Base-by-base conservation (phyloP, 306 rosid species). In the Dicorynia guianensis region DNA sequence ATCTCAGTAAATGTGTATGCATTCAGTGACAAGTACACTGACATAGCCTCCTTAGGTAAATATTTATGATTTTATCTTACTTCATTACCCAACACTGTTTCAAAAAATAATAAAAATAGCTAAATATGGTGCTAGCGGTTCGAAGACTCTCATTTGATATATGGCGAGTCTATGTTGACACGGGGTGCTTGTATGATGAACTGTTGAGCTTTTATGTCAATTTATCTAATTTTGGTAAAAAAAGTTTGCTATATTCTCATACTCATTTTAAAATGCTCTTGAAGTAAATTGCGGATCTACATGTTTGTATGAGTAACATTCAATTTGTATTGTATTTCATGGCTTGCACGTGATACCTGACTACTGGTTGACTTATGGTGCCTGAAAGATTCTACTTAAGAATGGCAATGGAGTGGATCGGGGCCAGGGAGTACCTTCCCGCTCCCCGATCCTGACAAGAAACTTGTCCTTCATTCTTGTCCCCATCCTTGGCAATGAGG, bases 21-120 rank as follows among this genome's bases (percentile, higher is more conserved):
- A 62, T 90, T 96, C 81, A 92, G 99, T 87, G 99, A 96, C 84
- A 96, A 92, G 81, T 96, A 96, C 90, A 89, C 98, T 18, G 99
- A 96, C 85, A 87, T 96, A 73, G 99, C 98, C 47, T 90, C 99
- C 60, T 85, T 96, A 80, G 99, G 99, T 95, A 92, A 57, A 11
- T 54, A 15, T 43, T 44, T 57, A 6, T 55, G 64, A n/a, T 81
- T 69, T 67, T 67, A 36, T 34, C 53, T 56, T 11, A 67, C 67
- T 68, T 20, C 57, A 18, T 42, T 44, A 13, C 56, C 50, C 69
- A 38, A 63, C 13, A 5, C 35, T 38, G 8, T 47, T 1, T 25
- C n/a, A n/a, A 25, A 25, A 25, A 25, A 25, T 25, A 12, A 34
- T 34, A 70, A 19, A 25, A 25, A 25, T 25, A 25, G 30, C 30